Percentiles rank a stretch among this genome's conserved stretches.
These are phyloP conservation scores for Cytospora piceae DNA, from an alignment of 2,329 filamentous ascomycete genomes.

Conservation along the genomic window DNA sequence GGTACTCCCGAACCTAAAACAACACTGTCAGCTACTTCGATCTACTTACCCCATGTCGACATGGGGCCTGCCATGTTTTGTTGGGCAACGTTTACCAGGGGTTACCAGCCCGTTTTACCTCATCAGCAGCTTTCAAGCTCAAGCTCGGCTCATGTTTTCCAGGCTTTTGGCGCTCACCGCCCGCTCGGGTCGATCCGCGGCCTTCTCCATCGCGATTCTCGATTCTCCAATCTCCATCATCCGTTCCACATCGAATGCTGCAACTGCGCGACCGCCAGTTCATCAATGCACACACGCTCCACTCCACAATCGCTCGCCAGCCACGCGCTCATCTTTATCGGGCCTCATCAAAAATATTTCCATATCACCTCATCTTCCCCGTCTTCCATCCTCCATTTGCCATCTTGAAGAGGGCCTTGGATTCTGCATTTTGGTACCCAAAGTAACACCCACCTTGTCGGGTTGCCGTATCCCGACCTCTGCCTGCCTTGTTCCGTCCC, in stretches of 20 bases:
- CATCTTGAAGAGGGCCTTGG: background rate
- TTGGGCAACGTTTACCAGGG: too few relatives aligned
- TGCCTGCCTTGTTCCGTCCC: background rate
- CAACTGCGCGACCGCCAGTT: slow-evolving; percentile 17
- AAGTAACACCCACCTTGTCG: background rate
- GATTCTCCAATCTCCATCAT: background rate
- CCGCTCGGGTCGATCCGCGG: slow-evolving; percentile 16
- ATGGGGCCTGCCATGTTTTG: too few relatives aligned
- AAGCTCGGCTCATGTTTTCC: too few relatives aligned
- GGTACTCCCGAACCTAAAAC: too few relatives aligned
- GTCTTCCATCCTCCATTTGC: background rate
- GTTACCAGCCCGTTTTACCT: too few relatives aligned
- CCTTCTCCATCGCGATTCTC: slow-evolving; percentile 4
- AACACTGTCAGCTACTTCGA: too few relatives aligned
- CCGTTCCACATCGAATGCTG: slow-evolving; percentile 1
- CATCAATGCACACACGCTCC: background rate
- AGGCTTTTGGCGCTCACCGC: slow-evolving; percentile 7
- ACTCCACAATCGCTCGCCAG: slow-evolving; percentile 6
- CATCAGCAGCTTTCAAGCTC: background rate
- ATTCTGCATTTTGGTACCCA: background rate
- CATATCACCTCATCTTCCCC: background rate
- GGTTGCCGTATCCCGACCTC: background rate
- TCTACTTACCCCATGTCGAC: too few relatives aligned
- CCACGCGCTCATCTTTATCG: slow-evolving; percentile 20
- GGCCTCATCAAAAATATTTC: slow-evolving; percentile 18